Evolutionary conservation across 1,284 basidiomycete species (phyloP), one percentile per base, ranked within the genome.

Genomic region (Bondarzewia mesenterica): DNA sequence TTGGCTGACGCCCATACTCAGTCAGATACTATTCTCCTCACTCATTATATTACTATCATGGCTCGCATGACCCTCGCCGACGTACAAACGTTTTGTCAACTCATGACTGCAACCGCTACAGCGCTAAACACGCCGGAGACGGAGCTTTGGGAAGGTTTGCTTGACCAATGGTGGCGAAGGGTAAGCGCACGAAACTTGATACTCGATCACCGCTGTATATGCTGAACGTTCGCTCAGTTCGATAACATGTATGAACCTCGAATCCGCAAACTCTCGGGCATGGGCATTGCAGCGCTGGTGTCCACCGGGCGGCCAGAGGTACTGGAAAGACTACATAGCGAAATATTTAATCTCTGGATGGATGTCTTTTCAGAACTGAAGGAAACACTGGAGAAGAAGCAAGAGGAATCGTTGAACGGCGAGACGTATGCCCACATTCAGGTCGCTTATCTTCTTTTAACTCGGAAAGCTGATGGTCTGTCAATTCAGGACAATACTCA

Each of bases 321-420:
- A n/a, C 73, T 91, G 16, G 69, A 77, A 40, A 74, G 85, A 29
- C 67, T 91, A 20, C 73, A 78, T 12, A 75, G 73, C 5, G 89
- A 91, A 57, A 78, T 89, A 53, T 89, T 90, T 66, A 93, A 93
- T 60, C 70, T 94, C 38, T 94, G 91, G 88, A 70, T 91, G 42
- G 92, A 94, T 58, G 90, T 93, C 4, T 85, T 94, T 39, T 87
- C 85, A 10, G 92, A 94, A 62, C 72, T 93, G 48, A 87, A 82
- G 59, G 89, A 93, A 63, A 80, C 80, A 1, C 67, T 75, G 51
- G 63, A 63, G 20, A 64, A 69, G 5, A 66, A 69, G 36, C 60
- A 70, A 22, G 59, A 60, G 18, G 63, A 66, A n/a, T 69, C 70
- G 50, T 69, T 69, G 47, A 57, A 50, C 25, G 40, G 14, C 29